These are phyloP conservation scores for Posidonia oceanica DNA, from an alignment of 116 monocot species.

Conservation along the genomic window DNA sequence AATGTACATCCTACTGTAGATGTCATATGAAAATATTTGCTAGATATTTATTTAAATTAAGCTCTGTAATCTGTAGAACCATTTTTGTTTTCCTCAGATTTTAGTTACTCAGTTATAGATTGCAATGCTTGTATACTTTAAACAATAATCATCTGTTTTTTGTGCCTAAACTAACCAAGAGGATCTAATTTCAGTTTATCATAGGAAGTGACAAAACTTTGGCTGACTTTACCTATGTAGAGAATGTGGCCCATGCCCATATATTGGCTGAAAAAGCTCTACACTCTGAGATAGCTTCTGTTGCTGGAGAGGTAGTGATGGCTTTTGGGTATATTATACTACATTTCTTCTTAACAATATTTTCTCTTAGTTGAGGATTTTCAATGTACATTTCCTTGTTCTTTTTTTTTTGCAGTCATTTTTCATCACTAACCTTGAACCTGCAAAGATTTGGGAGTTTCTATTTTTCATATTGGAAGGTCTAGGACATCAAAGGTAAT, in stretches of 20 bases:
- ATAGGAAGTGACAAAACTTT: slow-evolving; percentile 55
- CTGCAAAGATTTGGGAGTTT: slow-evolving; percentile 58
- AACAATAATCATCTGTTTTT: neutral
- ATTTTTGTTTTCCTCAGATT: too few relatives aligned
- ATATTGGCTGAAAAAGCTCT: slow-evolving; percentile 64
- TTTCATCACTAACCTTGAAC: slow-evolving; percentile 77
- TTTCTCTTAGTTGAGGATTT: neutral
- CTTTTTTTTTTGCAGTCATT: slow-evolving; percentile 43
- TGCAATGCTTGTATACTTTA: neutral
- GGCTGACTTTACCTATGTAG: slow-evolving; percentile 83
- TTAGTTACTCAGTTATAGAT: neutral
- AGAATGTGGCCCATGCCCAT: slow-evolving; percentile 80
- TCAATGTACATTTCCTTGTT: neutral
- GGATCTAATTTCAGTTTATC: slow-evolving; percentile 49
- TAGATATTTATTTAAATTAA: too few relatives aligned
- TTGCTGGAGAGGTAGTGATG: slow-evolving; percentile 66
- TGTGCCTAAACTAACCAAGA: slow-evolving; percentile 4
- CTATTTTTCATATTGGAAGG: slow-evolving; percentile 46
- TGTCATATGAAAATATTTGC: too few relatives aligned
- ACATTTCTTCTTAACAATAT: neutral
- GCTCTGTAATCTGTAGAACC: too few relatives aligned
- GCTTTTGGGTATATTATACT: neutral
- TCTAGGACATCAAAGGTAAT: slow-evolving; percentile 86
- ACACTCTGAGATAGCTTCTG: slow-evolving; percentile 25
- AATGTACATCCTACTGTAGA: too few relatives aligned